Evolutionary conservation across 2,329 filamentous ascomycete genomes (phyloP), one percentile per base, ranked within the genome.

Genomic region (Sarocladium brachiariae): DNA sequence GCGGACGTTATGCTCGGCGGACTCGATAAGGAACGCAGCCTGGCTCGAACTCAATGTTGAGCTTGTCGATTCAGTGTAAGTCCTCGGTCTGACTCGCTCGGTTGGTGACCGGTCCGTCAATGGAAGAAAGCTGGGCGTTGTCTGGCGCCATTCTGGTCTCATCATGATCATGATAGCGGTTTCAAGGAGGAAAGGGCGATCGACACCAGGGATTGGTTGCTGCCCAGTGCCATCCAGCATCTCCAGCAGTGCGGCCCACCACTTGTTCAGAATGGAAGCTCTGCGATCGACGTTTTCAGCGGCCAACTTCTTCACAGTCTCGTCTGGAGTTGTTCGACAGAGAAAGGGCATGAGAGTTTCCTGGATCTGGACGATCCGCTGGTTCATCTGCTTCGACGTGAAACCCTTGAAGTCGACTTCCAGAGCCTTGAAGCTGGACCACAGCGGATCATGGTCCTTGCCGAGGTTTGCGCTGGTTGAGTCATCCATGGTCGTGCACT

Each of bases 241-340:
- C 53, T 93, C 89, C 51, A 96, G 70, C 34, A 96, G 72, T 1
- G 81, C 84, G 38, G 77, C 84, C 91, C 91, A 96, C 91, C 91
- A 96, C 62, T 88, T 91, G 64, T 93, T 89, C 52, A 96, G 70
- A 45, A 95, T 88, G 39, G 82, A 83, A 2, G 86, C 80, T 53
- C 91, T 79, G 31, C 86, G 80, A 60, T 96, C 90, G 39, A 96
- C 68, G 63, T 95, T 89, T 68, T 95, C 89, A 2, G 88, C 76
- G n/a, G 79, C 73, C 41, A 96, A 72, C 14, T 64, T 63, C 53
- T 67, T 70, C 58, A 81, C 85, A 8, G 87, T 89, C 1, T 80
- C 70, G 60, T 92, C 84, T 30, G 77, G 70, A 53, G 79, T 77
- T 58, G 90, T 84, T 49, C 78, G 83, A 52, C 81, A 78, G 38